These are phyloP conservation scores for Hemerocallis citrina DNA, from an alignment of 106 monocot species.

Conservation along the genomic window DNA sequence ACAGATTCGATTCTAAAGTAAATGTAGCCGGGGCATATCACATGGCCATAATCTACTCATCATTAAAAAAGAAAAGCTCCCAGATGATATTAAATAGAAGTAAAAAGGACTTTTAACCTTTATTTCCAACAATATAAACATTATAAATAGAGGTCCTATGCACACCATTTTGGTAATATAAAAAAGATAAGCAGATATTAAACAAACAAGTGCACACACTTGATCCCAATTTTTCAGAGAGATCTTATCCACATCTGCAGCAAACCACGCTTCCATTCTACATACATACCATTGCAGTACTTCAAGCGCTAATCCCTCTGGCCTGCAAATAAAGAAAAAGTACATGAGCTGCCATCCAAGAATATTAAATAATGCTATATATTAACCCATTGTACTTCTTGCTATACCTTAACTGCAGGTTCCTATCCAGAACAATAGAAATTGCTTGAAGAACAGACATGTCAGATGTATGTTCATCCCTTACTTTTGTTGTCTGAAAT, in stretches of 20 bases:
- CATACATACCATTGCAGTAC: slow-evolving; percentile 95
- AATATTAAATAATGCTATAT: neutral
- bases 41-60: no score
- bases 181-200: no score
- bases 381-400: neutral
- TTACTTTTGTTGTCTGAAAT: slow-evolving; percentile 68
- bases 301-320: slow-evolving; percentile 70
- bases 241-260: slow-evolving; percentile 76
- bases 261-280: slow-evolving; percentile 99
- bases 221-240: slow-evolving; percentile 96
- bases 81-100: no score
- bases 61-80: no score
- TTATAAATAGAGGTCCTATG: no score
- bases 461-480: slow-evolving; percentile 61
- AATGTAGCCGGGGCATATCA: no score
- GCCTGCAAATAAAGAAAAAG: slow-evolving; percentile 35
- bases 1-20: no score
- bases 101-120: no score
- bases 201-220: slow-evolving; percentile 14
- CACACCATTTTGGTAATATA: no score
- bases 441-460: slow-evolving; percentile 89
- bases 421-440: slow-evolving; percentile 77
- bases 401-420: slow-evolving; percentile 61
- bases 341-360: neutral
- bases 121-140: no score